A percentile compares a stretch with the other conserved stretches of the same genome.
Conservation (phyloP, 805 yeast species). For the Saccharomycodes ludwigii region DNA sequence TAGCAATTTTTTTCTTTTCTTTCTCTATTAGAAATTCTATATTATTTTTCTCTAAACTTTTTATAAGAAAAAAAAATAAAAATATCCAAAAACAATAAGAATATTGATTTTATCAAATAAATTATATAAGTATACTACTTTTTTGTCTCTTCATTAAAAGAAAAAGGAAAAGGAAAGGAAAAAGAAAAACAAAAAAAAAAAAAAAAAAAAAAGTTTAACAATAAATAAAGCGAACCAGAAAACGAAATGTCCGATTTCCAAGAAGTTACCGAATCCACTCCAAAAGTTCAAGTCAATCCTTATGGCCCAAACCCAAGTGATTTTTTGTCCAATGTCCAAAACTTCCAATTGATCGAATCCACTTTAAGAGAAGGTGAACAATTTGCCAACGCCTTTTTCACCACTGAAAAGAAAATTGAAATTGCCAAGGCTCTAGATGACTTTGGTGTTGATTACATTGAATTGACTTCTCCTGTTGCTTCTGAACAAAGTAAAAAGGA, state of each 20-base stretch:
- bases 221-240: slow-evolving; percentile 1
- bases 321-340: slow-evolving; percentile 76
- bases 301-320: slow-evolving; percentile 95
- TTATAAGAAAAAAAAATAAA: too few relatives aligned
- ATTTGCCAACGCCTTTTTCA: slow-evolving; percentile 93
- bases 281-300: slow-evolving; percentile 45
- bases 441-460: slow-evolving; percentile 96
- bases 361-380: slow-evolving; percentile 98
- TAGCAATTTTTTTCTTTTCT: too few relatives aligned
- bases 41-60: too few relatives aligned
- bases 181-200: not conserved
- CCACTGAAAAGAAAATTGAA: slow-evolving; percentile 89
- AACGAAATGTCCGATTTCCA: slow-evolving; percentile 20
- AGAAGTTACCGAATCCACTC: slow-evolving; percentile 31
- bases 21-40: too few relatives aligned
- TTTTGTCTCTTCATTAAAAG: not conserved
- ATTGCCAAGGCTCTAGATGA: slow-evolving; percentile 95
- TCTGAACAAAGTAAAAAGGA: slow-evolving; percentile 85
- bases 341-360: slow-evolving; percentile 86
- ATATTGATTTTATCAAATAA: too few relatives aligned
- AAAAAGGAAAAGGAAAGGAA: not conserved
- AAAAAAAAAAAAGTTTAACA: not conserved
- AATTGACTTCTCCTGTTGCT: slow-evolving; percentile 95
- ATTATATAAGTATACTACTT: not conserved
- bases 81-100: too few relatives aligned